Conservation (phyloP, 306 rosid genomes). For the Carpinus viminea region DNA sequence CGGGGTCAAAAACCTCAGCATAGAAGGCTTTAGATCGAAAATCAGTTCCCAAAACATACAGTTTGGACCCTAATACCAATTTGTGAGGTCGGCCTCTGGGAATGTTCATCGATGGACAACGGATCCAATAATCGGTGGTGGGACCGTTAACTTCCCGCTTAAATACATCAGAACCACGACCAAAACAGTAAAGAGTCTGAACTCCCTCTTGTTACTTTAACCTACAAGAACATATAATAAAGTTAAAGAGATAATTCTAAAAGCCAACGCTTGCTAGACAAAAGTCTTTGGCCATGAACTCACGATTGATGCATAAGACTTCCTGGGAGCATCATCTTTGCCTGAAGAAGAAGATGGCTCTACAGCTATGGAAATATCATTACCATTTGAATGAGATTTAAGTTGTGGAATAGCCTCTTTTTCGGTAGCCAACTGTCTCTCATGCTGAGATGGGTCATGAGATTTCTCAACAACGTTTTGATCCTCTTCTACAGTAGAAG, state of each 20-base stretch:
- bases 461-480: constrained; percentile 39
- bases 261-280: constrained; percentile 14
- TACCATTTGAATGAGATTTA: constrained; percentile 49
- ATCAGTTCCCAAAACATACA: too few species aligned
- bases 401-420: constrained; percentile 40
- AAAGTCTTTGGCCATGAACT: constrained; percentile 31
- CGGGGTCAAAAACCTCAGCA: too few species aligned
- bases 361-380: constrained; percentile 41
- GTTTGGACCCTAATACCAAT: too few species aligned
- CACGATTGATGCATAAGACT: constrained; percentile 80
- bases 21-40: too few species aligned
- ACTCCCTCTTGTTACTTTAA: constrained; percentile 61
- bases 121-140: too few species aligned
- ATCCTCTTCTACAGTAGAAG: constrained; percentile 37
- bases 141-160: too few species aligned
- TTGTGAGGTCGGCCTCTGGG: too few species aligned
- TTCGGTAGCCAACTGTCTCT: constrained; percentile 37
- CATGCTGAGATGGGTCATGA: constrained; percentile 43
- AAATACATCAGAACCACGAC: too few species aligned
- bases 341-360: constrained; percentile 39
- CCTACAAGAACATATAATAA: constrained; percentile 46
- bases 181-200: constrained; percentile 12
- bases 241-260: constrained; percentile 29
- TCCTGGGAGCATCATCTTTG: constrained; percentile 60
- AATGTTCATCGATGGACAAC: too few species aligned